Percentiles rank a stretch among this genome's conserved stretches.
Evolutionary conservation across 495 filamentous ascomycete genomes (phyloP).

Genomic region (Neurospora intermedia): DNA sequence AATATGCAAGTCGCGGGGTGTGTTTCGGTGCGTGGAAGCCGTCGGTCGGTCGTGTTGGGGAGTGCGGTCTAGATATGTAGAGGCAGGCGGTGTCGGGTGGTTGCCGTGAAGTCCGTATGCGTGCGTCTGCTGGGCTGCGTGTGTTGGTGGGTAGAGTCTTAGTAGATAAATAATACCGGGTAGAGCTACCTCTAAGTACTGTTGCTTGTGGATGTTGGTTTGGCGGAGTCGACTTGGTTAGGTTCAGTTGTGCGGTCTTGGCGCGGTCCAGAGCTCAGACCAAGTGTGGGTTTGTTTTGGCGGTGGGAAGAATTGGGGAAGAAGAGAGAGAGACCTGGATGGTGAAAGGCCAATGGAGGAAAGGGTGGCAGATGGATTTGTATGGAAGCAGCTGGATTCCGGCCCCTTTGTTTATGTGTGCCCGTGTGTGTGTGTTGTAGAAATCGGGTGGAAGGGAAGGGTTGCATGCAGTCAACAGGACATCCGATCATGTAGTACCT

Average conservation of each 20-base stretch:
- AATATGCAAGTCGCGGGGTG: not conserved
- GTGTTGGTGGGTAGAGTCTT: not conserved
- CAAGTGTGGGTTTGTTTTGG: not conserved
- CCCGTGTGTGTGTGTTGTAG: not conserved
- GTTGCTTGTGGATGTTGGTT: not conserved
- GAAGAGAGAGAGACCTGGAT: not conserved
- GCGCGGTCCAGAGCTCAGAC: not conserved
- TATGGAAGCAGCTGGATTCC: not conserved
- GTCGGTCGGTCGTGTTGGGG: not conserved
- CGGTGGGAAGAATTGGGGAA: not conserved
- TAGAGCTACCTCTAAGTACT: not conserved
- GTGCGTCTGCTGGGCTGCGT: not conserved
- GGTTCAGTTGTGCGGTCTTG: not conserved
- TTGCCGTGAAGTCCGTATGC: not conserved
- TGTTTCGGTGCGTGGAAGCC: not conserved
- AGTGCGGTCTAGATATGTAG: not conserved
- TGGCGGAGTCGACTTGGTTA: not conserved
- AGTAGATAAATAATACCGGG: not conserved
- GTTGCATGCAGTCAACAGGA: not conserved
- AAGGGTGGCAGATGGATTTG: not conserved
- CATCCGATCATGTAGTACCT: not conserved
- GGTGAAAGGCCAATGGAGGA: not conserved
- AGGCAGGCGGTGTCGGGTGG: not conserved
- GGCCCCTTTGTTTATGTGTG: not conserved
- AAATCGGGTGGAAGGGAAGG: not conserved